Conservation (phyloP, 2,329 filamentous ascomycete species). For the Fusarium protoensiforme region DNA sequence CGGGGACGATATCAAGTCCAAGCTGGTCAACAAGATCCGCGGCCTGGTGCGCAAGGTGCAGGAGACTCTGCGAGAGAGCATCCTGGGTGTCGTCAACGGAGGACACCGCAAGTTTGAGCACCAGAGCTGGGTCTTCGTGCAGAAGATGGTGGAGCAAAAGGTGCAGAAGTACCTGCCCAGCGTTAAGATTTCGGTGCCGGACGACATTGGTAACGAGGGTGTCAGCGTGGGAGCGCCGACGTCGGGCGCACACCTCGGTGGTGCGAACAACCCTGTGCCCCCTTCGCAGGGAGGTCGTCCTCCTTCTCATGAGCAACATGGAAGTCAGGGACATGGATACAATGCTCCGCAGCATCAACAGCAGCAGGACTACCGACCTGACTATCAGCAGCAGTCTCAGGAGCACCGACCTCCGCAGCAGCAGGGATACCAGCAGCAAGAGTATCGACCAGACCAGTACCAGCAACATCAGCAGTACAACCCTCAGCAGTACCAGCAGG, state of each 20-base stretch:
- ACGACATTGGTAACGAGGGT: slow-evolving; percentile 60
- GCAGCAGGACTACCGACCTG: slow-evolving; percentile 11
- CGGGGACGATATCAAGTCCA: slow-evolving; percentile 56
- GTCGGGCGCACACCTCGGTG: slow-evolving; percentile 45
- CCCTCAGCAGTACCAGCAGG: slow-evolving; percentile 14
- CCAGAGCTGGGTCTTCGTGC: slow-evolving; percentile 59
- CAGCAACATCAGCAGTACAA: slow-evolving; percentile 16
- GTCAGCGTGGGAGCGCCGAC: slow-evolving; percentile 55
- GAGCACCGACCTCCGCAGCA: slow-evolving; percentile 31
- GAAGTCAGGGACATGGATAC: not conserved
- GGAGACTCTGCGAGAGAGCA: slow-evolving; percentile 57
- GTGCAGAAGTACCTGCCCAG: slow-evolving; percentile 59
- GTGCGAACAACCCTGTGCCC: slow-evolving; percentile 43
- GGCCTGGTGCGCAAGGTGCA: slow-evolving; percentile 57
- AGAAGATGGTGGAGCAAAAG: slow-evolving; percentile 57
- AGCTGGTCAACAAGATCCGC: slow-evolving; percentile 58
- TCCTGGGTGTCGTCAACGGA: slow-evolving; percentile 57
- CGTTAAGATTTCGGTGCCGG: slow-evolving; percentile 57
- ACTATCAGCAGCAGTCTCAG: slow-evolving; percentile 21
- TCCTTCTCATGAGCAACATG: not conserved
- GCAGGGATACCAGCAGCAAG: slow-evolving; percentile 10
- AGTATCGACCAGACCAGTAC: slow-evolving; percentile 40
- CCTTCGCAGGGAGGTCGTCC: slow-evolving; percentile 34
- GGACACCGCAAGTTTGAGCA: slow-evolving; percentile 60
- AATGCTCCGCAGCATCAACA: slow-evolving; percentile 28